Base-by-base conservation (phyloP, 192 early-diverging fungal species). In the Cetraspora pellucida region DNA sequence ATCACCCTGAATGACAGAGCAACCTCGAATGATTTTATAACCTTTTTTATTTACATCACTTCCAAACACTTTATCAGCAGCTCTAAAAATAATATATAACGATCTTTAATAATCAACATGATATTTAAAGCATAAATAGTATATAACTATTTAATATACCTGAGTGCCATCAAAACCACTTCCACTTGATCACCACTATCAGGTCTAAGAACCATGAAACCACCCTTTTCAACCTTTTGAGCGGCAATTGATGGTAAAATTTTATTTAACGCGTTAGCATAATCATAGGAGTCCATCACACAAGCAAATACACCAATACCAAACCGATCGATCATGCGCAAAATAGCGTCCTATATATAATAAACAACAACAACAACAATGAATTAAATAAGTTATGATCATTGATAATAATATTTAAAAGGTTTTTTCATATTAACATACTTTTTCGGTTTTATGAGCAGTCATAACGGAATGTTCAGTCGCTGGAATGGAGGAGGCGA, bases 381-480 rank as follows among this genome's bases (percentile, higher is more conserved):
- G 13, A 54, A 14, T 10, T 17, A 17, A 17, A 54, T 45, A 50
- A 43, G 19, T 14, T 28, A 37, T 52, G 1, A 69, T 21, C 19
- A n/a, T 23, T 27, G n/a, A 25, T 13, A 49, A 49, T 49, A 19
- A 46, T 10, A 31, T 50, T n/a, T 19, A 17, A 11, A 47, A 1
- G 2, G 47, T 16, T n/a, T n/a, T n/a, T n/a, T 28, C 10, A 4
- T 25, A 6, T n/a, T 46, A 55, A 43, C 80, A 63, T 68, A 88
- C 86, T 64, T 81, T 85, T 78, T 96, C 95, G 31, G 87, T 90
- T 21, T 63, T 68, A 79, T 87, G 88, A 9, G 93, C 82, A 0
- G 89, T 95, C 95, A 96, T 96, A 50, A 96, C 88, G 25, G 95
- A 96, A 78, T 96, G 95, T 78, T 96, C 95, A 3, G 94, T 96